phyloP scores from a whole-genome alignment of 2,329 filamentous ascomycete species.

The Leptographium radiaticola region DNA sequence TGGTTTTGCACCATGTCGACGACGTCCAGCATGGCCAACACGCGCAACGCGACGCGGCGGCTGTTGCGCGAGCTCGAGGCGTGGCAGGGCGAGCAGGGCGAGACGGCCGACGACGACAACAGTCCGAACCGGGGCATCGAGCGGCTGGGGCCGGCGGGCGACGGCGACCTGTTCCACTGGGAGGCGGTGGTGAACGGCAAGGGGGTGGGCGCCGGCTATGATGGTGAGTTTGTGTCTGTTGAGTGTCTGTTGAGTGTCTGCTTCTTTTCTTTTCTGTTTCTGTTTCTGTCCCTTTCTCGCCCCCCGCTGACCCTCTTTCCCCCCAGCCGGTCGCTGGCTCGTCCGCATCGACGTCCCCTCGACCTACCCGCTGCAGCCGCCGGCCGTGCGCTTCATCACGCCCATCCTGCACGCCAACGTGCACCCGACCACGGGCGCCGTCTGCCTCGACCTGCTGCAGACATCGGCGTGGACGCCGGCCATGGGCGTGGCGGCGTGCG shows the following conservation, averaged over 20 bases:
- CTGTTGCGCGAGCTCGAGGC: conserved; percentile 44
- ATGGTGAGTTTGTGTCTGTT: conserved; percentile 35
- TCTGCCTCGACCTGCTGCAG: conserved; percentile 79
- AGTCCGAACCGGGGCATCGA: conserved; percentile 32
- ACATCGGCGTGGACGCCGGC: conserved; percentile 66
- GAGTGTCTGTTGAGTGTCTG: too few relatives aligned
- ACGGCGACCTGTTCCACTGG: conserved; percentile 40
- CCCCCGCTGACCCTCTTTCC: background rate
- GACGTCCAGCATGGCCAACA: conserved; percentile 15
- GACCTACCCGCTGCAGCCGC: conserved; percentile 67
- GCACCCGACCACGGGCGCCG: conserved; percentile 61
- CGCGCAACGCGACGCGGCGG: conserved; percentile 39
- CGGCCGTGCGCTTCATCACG: conserved; percentile 69
- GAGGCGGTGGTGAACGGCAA: conserved; percentile 47
- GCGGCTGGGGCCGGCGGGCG: conserved; percentile 38
- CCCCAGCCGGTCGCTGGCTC: conserved; percentile 62
- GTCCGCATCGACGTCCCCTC: conserved; percentile 63
- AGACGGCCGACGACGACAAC: conserved; percentile 8
- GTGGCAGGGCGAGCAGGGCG: conserved; percentile 38
- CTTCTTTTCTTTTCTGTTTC: background rate
- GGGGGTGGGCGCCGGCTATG: conserved; percentile 41
- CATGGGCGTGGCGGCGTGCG: conserved; percentile 64
- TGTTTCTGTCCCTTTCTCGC: background rate
- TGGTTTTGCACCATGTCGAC: background rate
- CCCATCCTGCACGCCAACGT: conserved; percentile 77